Percentiles rank a stretch among this genome's conserved stretches.
Conservation (phyloP, 2,329 filamentous ascomycete species). For the Colletotrichum paranaense region DNA sequence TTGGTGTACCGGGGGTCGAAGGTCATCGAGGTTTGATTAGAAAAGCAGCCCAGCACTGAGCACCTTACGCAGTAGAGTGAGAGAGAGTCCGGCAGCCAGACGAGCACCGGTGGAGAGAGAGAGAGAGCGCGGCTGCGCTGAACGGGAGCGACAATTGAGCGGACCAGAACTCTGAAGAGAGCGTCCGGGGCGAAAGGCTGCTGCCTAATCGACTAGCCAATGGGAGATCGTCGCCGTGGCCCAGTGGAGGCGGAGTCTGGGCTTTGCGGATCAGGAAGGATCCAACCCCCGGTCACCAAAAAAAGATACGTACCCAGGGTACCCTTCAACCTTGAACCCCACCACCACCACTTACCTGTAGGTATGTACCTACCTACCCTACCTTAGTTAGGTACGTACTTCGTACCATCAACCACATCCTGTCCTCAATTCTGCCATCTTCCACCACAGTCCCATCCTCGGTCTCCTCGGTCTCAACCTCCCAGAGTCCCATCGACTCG, state of each 20-base stretch:
- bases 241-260: conserved; percentile 43
- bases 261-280: conserved; percentile 32
- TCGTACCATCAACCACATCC: too few species aligned
- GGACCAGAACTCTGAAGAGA: conserved; percentile 20
- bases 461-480: background rate
- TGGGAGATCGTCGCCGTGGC: conserved; percentile 35
- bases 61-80: background rate
- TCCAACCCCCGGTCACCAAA: conserved; percentile 18
- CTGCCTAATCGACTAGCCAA: conserved; percentile 44
- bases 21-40: conserved; percentile 34
- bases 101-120: background rate
- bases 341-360: too few species aligned
- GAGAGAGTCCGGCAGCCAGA: background rate
- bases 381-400: background rate
- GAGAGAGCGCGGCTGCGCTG: background rate
- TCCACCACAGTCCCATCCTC: background rate
- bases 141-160: conserved; percentile 16
- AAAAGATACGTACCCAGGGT: background rate
- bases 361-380: too few species aligned
- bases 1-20: conserved; percentile 2
- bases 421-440: background rate
- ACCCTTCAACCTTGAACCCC: too few species aligned
- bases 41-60: conserved; percentile 28
- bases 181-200: conserved; percentile 43
- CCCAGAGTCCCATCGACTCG: background rate